These are phyloP conservation scores for Agaricus sinodeliciosus DNA, from an alignment of 768 basidiomycete species.

Conservation along the genomic window DNA sequence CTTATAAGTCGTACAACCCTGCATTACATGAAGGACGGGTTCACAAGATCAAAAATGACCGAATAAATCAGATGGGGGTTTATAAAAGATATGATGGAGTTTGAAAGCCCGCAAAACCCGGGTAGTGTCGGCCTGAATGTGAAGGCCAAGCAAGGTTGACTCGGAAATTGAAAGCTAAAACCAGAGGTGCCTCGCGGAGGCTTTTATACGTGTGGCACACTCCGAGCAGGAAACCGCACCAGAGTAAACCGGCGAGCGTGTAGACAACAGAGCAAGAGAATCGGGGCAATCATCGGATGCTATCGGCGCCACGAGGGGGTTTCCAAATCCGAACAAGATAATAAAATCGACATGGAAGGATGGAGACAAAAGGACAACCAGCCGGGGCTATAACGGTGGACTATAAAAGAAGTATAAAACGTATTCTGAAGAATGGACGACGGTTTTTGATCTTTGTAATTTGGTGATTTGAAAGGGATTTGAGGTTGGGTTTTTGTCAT, in stretches of 20 bases:
- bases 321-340: conserved; percentile 7
- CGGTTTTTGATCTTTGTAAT: not conserved
- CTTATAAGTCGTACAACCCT: not conserved
- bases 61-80: not conserved
- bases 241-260: not conserved
- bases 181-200: not conserved
- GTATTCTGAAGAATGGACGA: not conserved
- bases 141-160: not conserved
- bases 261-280: too few relatives aligned
- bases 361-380: conserved; percentile 8
- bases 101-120: not conserved
- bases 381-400: not conserved
- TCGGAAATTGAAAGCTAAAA: not conserved
- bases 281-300: too few relatives aligned
- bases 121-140: not conserved
- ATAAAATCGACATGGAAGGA: not conserved
- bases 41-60: not conserved
- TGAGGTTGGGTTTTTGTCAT: not conserved
- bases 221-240: not conserved
- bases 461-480: too few relatives aligned
- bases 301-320: conserved; percentile 2
- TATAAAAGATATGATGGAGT: not conserved
- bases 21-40: not conserved
- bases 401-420: not conserved
- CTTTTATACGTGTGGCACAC: conserved; percentile 1